Evolutionary conservation across 176 grass and related monocot species (phyloP), one percentile per base, ranked within the genome.

Genomic region (Oryza officinalis): DNA sequence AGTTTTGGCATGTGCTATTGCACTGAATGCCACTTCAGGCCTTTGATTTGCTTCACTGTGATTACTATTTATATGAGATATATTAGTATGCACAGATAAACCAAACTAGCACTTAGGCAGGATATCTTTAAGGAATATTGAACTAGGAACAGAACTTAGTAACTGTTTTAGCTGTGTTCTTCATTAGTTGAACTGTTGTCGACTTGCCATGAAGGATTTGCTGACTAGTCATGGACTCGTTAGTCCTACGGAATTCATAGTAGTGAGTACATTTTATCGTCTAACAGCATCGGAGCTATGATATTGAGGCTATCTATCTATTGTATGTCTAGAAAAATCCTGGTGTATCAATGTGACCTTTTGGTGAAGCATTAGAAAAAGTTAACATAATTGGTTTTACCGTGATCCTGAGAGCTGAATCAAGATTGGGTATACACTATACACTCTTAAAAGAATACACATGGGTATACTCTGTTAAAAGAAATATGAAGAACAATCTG

Each of bases 341-440:
- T 52, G 72, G 31, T 72, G 32, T 67, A 28, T 70, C 46, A 72
- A 40, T 72, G 50, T 45, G 35, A 5, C 25, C 57, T 81, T 81
- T 60, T 50, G 30, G 45, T 67, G 28, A 30, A 30, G 41, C 22
- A 75, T 18, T 22, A 27, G 41, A 44, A 57, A 65, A 76, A 11
- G 4, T 30, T 57, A 13, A 32, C 32, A 18, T 33, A 32, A 13
- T 14, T 30, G 27, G 26, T 38, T 40, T 17, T 69, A 69, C 15
- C 4, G 67, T 38, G 9, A 73, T 75, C 20, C 22, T 63, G 40
- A 46, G 18, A 40, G 22, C 13, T 31, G 27, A 80, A 46, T 78
- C 6, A 30, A 2, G 28, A 30, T 30, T 2, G 28, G 28, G 28
- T 30, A 30, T 30, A 30, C 28, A 30, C 28, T 30, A 30, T 30